These are phyloP conservation scores for Catenaria anguillulae DNA, from an alignment of 371 early-diverging fungal species.

Conservation along the genomic window DNA sequence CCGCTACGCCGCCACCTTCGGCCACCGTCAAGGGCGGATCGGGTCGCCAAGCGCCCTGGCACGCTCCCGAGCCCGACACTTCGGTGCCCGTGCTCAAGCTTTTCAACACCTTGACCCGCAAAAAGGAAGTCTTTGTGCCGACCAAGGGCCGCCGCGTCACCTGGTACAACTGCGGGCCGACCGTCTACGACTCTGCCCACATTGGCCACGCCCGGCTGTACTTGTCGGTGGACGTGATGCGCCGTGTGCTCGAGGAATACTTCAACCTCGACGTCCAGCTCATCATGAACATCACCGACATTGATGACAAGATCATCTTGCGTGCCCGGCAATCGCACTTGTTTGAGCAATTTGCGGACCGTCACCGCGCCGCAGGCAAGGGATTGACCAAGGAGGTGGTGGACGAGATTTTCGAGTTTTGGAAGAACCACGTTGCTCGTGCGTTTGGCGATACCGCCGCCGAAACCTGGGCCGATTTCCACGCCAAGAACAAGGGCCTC, in stretches of 20 bases:
- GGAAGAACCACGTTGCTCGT: constrained; percentile 37
- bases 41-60: constrained; percentile 18
- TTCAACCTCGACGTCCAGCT: constrained; percentile 88
- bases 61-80: constrained; percentile 11
- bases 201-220: constrained; percentile 98
- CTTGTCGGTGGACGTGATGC: constrained; percentile 88
- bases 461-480: constrained; percentile 39
- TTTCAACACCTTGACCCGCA: constrained; percentile 60
- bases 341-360: constrained; percentile 37
- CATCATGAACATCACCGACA: constrained; percentile 99
- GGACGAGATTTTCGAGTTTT: constrained; percentile 12
- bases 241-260: constrained; percentile 91
- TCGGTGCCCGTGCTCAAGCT: constrained; percentile 35
- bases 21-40: not conserved
- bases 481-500: constrained; percentile 16
- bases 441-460: constrained; percentile 37
- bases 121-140: constrained; percentile 77
- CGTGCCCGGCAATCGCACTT: constrained; percentile 78
- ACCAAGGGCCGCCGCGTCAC: constrained; percentile 57
- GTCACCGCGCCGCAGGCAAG: constrained; percentile 16
- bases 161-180: constrained; percentile 99
- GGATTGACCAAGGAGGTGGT: constrained; percentile 37
- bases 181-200: constrained; percentile 97
- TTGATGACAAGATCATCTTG: constrained; percentile 98
- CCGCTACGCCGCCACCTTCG: not conserved